phyloP scores from a whole-genome alignment of 2,329 filamentous ascomycete genomes.

The Albifimbria verrucaria region DNA sequence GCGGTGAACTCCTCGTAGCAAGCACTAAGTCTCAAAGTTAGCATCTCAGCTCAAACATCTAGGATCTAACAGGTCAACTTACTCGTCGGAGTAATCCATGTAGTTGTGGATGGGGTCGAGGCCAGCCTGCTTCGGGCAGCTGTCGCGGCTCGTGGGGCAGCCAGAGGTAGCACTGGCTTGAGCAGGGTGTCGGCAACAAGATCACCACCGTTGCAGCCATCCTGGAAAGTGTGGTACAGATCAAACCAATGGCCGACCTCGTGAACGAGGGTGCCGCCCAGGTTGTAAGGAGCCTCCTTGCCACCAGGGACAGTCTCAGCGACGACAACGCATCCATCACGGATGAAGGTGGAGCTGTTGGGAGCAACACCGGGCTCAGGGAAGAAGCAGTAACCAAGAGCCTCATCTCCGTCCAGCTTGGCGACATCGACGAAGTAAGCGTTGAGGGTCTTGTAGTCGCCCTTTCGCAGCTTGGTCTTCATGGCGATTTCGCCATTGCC shows the following conservation, averaged over 20 bases:
- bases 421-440: conserved; percentile 27
- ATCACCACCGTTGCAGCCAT: conserved; percentile 32
- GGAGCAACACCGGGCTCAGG: conserved; percentile 23
- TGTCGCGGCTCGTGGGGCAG: conserved; percentile 31
- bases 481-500: conserved; percentile 37
- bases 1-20: conserved; percentile 1
- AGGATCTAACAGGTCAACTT: conserved; percentile 5
- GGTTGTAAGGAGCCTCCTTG: conserved; percentile 24
- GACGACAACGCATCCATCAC: conserved; percentile 37
- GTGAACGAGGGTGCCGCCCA: conserved; percentile 25
- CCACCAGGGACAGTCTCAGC: conserved; percentile 36
- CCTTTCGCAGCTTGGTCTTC: conserved; percentile 43
- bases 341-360: conserved; percentile 22
- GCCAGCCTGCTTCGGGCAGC: conserved; percentile 27
- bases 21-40: not conserved
- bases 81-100: conserved; percentile 41
- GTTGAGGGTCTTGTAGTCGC: conserved; percentile 36
- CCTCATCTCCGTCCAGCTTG: conserved; percentile 10
- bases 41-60: not conserved
- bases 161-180: conserved; percentile 25
- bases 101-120: conserved; percentile 33
- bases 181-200: conserved; percentile 36
- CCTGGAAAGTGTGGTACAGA: conserved; percentile 39
- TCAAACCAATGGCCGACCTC: conserved; percentile 42
- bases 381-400: conserved; percentile 44